Evolutionary conservation across 805 yeast genomes (phyloP).

Genomic region (Grigorovia humatica): DNA sequence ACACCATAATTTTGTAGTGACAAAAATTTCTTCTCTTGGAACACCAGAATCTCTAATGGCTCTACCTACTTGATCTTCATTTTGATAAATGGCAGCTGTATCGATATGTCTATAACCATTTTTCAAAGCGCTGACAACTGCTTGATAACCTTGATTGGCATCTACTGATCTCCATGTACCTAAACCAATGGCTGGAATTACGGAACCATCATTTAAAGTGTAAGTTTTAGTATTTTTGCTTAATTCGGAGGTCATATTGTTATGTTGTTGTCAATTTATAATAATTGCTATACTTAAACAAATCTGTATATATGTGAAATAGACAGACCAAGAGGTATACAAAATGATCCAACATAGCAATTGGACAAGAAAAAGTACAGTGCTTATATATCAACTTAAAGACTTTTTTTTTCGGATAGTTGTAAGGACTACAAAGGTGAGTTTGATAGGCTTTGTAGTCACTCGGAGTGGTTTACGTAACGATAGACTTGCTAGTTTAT

Average conservation of each 20-base stretch:
- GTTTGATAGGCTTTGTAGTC: too few relatives aligned
- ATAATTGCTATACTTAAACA: too few relatives aligned
- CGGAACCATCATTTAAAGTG: constrained; percentile 50
- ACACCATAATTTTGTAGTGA: constrained; percentile 64
- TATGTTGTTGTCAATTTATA: background rate
- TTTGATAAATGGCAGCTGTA: constrained; percentile 59
- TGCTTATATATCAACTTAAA: too few relatives aligned
- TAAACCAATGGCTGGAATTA: constrained; percentile 58
- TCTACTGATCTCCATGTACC: constrained; percentile 63
- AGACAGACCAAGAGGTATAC: too few relatives aligned
- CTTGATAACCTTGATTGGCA: constrained; percentile 41
- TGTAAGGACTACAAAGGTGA: too few relatives aligned
- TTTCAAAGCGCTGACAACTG: constrained; percentile 52
- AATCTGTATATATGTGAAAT: too few relatives aligned
- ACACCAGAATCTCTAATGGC: constrained; percentile 49
- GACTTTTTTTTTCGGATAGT: too few relatives aligned
- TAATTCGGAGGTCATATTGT: constrained; percentile 9
- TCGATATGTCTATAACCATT: constrained; percentile 69
- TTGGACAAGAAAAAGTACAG: too few relatives aligned
- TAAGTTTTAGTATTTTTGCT: constrained; percentile 17
- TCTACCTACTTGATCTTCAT: constrained; percentile 55
- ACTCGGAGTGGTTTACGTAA: too few relatives aligned
- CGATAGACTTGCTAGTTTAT: too few relatives aligned
- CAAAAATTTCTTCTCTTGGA: constrained; percentile 52
- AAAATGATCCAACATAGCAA: too few relatives aligned